Conservation (phyloP, 306 rosid species). For the Rosa persica region DNA sequence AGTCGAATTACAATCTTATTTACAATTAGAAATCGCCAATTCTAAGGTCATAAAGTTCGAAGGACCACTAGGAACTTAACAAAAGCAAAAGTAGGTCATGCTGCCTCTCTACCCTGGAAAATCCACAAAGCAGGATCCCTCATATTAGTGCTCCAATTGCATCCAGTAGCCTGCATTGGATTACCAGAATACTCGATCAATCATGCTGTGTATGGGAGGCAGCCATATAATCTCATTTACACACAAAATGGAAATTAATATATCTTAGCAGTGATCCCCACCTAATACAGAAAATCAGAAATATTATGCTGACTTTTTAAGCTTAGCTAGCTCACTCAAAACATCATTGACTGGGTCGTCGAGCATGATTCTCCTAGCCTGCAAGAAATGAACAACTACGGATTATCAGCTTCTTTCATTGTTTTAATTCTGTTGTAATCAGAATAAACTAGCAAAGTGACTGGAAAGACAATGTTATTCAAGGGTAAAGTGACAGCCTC, state of each 20-base stretch:
- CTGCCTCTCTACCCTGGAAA: conserved; percentile 10
- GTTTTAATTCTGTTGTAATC: not conserved
- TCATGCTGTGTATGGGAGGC: not conserved
- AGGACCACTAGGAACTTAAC: not conserved
- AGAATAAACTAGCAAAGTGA: conserved; percentile 14
- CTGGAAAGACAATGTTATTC: not conserved
- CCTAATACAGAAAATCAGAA: conserved; percentile 11
- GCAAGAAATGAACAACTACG: conserved; percentile 15
- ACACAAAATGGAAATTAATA: conserved; percentile 4
- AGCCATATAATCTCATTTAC: conserved; percentile 5
- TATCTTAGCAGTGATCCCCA: conserved; percentile 35
- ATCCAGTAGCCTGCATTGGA: conserved; percentile 32
- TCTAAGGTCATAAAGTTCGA: not conserved
- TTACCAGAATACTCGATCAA: conserved; percentile 12
- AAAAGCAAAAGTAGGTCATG: not conserved
- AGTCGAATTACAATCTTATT: not conserved
- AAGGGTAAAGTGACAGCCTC: not conserved
- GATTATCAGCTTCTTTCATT: not conserved
- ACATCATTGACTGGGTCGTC: conserved; percentile 46
- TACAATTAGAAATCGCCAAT: not conserved
- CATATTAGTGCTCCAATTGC: not conserved
- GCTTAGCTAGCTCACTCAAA: conserved; percentile 54
- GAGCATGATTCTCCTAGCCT: conserved; percentile 51
- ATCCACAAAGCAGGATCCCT: conserved; percentile 13
- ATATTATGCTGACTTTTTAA: conserved; percentile 38